Evolutionary conservation across 164 flowering plant species (phyloP).

Genomic region (Nymphaea thermarum): DNA sequence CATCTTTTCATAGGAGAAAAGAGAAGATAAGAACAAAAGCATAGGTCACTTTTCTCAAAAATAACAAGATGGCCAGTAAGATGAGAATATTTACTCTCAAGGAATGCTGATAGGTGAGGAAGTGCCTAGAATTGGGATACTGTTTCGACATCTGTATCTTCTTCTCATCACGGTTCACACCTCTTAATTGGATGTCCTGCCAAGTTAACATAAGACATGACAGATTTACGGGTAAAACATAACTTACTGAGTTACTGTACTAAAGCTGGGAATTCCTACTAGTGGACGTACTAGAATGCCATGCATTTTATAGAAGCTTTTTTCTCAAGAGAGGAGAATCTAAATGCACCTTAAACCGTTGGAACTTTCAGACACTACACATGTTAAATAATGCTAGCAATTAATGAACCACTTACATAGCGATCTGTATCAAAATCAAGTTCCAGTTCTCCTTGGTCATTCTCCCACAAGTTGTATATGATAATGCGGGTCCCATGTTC

Average conservation of each 20-base stretch:
- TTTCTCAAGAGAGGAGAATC: neutral
- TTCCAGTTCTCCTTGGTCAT: conserved; percentile 70
- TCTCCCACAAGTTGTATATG: conserved; percentile 95
- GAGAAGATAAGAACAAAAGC: neutral
- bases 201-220: neutral
- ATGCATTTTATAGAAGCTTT: no score
- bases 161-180: conserved; percentile 85
- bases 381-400: neutral
- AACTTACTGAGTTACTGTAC: no score
- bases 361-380: neutral
- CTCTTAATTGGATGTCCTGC: conserved; percentile 95
- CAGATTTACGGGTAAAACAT: no score
- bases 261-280: no score
- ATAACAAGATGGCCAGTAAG: neutral
- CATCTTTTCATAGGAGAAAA: neutral
- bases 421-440: conserved; percentile 74
- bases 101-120: conserved; percentile 88
- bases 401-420: conserved; percentile 28
- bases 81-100: conserved; percentile 45
- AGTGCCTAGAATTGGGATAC: conserved; percentile 75
- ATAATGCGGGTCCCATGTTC: conserved; percentile 80
- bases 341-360: neutral
- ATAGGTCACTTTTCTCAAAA: neutral
- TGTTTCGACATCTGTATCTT: conserved; percentile 69
- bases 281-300: no score